phyloP scores from a whole-genome alignment of 306 rosid species.

The Quercus mongolica region DNA sequence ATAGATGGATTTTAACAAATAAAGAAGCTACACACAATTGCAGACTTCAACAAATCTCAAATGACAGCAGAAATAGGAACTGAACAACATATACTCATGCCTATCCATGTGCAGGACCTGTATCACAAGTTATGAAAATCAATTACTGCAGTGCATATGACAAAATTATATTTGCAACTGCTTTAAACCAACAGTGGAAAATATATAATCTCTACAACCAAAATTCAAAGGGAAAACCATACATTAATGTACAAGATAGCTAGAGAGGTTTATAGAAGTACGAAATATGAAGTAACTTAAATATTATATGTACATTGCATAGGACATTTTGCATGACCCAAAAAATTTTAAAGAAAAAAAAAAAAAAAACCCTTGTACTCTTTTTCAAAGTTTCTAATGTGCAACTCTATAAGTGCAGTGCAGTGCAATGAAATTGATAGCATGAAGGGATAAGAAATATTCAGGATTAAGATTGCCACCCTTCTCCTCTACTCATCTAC shows the following conservation, averaged over 20 bases:
- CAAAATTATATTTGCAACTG: background rate
- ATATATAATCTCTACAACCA: background rate
- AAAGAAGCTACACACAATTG: background rate
- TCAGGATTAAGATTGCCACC: too few species aligned
- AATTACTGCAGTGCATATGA: background rate
- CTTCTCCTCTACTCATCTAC: too few species aligned
- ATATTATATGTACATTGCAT: too few species aligned
- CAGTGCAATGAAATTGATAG: too few species aligned
- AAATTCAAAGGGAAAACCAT: background rate
- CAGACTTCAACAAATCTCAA: background rate
- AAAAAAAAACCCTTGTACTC: too few species aligned
- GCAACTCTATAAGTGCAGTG: too few species aligned
- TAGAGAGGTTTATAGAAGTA: too few species aligned
- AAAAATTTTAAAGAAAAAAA: too few species aligned
- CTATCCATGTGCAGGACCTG: constrained; percentile 95
- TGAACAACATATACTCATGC: constrained; percentile 80
- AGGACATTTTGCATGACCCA: too few species aligned
- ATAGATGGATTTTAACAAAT: background rate
- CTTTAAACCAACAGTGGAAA: background rate
- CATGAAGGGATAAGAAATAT: too few species aligned
- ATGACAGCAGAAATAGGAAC: constrained; percentile 27
- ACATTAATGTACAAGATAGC: background rate
- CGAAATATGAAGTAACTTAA: too few species aligned
- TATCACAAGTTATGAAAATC: background rate
- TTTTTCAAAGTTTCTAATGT: too few species aligned